Base-by-base conservation (phyloP, 495 filamentous ascomycete genomes). In the Bacidia gigantensis region DNA sequence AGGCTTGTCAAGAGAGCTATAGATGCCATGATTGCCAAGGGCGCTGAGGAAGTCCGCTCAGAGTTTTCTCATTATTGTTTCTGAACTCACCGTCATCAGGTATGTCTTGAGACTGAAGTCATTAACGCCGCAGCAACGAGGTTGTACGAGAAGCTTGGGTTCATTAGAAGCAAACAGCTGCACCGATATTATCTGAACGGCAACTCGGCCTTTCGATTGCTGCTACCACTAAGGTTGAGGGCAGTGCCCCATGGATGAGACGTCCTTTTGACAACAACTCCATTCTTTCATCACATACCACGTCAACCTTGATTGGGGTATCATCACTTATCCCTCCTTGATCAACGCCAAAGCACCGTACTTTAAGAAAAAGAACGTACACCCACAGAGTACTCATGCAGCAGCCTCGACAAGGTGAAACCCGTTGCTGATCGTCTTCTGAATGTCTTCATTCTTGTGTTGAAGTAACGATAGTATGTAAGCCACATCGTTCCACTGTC, bases 361-460 rank as follows among this genome's bases (percentile, higher is more conserved):
- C 11, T 35, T 12, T 26, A 11, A 49, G 22, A 10, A 46, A n/a
- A n/a, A n/a, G 24, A 14, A 14, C 26, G 21, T 10, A 45, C 22
- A n/a, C n/a, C 38, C 46, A 44, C 20, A 5, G 20, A 7, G 40
- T 49, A 24, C 26, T 69, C 69, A 84, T 49, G 81, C 84, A 52
- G 70, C 65, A 14, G 78, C 69, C 53, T 82, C 82, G 24, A 95
- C 82, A 22, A 96, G 72, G 67, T 85, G 86, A 68, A 92, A 97
- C 11, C 93, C 93, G 53, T 83, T 84, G 18, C 71, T 69, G 11
- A 99, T 73, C 17, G 82, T 68, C 72, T 93, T 95, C 32, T 77
- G 74, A 49, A 99, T 97, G 14, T 97, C 92, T 66, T 99, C 93
- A 56, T 96, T 96, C 74, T 96, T 99, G 61, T 97, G 93, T 58